Evolutionary conservation across 2,329 filamentous ascomycete species (phyloP).

Genomic region (Ambrosiella cleistominuta): DNA sequence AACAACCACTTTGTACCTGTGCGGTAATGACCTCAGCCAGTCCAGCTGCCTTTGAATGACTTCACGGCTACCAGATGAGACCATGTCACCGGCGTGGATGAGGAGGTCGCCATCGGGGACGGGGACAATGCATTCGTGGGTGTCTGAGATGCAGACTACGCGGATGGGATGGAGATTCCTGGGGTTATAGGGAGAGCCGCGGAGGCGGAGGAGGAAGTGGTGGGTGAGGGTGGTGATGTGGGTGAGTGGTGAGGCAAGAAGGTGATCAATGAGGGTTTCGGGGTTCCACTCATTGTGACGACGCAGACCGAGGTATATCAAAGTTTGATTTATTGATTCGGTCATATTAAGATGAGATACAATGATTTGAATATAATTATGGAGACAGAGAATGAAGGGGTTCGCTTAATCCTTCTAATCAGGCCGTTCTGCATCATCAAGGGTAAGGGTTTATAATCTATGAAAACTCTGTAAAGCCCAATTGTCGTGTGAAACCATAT

Average conservation of each 20-base stretch:
- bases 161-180: constrained; percentile 47
- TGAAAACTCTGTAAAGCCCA: too few species aligned
- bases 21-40: constrained; percentile 60
- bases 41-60: constrained; percentile 72
- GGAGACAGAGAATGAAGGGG: too few species aligned
- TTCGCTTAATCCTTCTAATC: too few species aligned
- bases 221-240: constrained; percentile 46
- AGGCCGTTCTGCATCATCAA: too few species aligned
- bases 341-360: neutral
- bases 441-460: too few species aligned
- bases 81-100: constrained; percentile 84
- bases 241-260: constrained; percentile 52
- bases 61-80: constrained; percentile 53
- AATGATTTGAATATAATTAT: too few species aligned
- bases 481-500: too few species aligned
- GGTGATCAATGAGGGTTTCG: constrained; percentile 38
- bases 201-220: constrained; percentile 45
- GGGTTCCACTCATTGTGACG: constrained; percentile 30
- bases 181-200: constrained; percentile 40
- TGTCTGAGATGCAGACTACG: constrained; percentile 81
- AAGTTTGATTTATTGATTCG: constrained; percentile 17
- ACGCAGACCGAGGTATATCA: constrained; percentile 29
- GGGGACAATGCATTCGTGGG: constrained; percentile 46
- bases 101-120: constrained; percentile 68
- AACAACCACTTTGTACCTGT: constrained; percentile 65